Percentiles rank a stretch among this genome's conserved stretches.
phyloP scores from a whole-genome alignment of 805 yeast species.

The Priceomyces castillae region DNA sequence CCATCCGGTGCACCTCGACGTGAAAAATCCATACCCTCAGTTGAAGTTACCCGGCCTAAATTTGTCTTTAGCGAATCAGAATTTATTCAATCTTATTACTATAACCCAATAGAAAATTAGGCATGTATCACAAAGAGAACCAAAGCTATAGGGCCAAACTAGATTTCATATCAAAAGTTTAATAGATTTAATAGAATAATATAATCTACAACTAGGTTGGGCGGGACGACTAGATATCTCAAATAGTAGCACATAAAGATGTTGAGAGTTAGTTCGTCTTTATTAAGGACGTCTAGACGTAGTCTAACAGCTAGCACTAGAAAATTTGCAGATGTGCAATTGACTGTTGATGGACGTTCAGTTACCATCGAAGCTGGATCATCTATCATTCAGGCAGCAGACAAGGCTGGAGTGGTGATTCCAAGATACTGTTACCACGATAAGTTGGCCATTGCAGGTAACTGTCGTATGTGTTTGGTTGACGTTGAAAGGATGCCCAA shows the following conservation, averaged over 20 bases:
- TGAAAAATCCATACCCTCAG: background rate
- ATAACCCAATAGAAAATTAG: slow-evolving; percentile 7
- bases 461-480: slow-evolving; percentile 90
- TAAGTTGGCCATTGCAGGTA: slow-evolving; percentile 86
- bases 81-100: slow-evolving; percentile 18
- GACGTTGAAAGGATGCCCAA: slow-evolving; percentile 89
- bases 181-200: background rate
- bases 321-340: slow-evolving; percentile 51
- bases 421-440: slow-evolving; percentile 93
- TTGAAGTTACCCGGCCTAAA: slow-evolving; percentile 9
- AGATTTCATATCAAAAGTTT: background rate
- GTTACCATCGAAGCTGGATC: slow-evolving; percentile 84
- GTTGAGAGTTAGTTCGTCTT: slow-evolving; percentile 18
- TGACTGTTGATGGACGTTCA: slow-evolving; percentile 65
- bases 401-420: slow-evolving; percentile 82
- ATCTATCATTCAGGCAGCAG: slow-evolving; percentile 87
- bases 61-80: slow-evolving; percentile 27
- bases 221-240: background rate
- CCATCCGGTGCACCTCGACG: background rate
- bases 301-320: slow-evolving; percentile 17
- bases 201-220: background rate
- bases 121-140: slow-evolving; percentile 7
- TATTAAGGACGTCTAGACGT: slow-evolving; percentile 23
- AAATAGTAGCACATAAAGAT: slow-evolving; percentile 4
- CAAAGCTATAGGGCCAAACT: background rate